A percentile compares a stretch with the other conserved stretches of the same genome.
Evolutionary conservation across 306 rosid genomes (phyloP).

Genomic region (Coriaria nepalensis): DNA sequence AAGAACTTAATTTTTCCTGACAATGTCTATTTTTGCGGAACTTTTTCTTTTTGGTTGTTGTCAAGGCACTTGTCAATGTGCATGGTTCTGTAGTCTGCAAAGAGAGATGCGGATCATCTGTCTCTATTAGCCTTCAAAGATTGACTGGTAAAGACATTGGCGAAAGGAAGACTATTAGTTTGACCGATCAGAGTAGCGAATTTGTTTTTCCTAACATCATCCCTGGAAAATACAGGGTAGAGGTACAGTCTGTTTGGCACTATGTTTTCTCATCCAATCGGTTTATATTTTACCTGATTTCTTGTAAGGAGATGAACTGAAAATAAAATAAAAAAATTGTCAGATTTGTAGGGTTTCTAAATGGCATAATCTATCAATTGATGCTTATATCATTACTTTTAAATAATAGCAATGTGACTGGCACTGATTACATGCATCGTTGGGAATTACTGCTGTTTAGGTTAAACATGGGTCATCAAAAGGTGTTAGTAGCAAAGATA

Average conservation of each 20-base stretch:
- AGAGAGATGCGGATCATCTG: slow-evolving; percentile 70
- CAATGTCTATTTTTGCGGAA: too few species aligned
- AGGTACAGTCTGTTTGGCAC: slow-evolving; percentile 35
- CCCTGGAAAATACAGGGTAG: slow-evolving; percentile 88
- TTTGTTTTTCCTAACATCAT: slow-evolving; percentile 53
- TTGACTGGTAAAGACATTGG: slow-evolving; percentile 33
- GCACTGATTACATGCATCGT: too few species aligned
- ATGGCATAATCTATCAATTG: too few species aligned
- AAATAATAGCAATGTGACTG: too few species aligned
- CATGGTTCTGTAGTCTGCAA: slow-evolving; percentile 66
- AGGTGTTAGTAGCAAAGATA: slow-evolving; percentile 36
- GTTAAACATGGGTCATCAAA: slow-evolving; percentile 48
- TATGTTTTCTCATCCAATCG: slow-evolving; percentile 12
- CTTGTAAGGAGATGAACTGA: too few species aligned
- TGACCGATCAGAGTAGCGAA: slow-evolving; percentile 47
- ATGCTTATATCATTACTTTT: too few species aligned
- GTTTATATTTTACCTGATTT: too few species aligned
- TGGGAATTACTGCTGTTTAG: too few species aligned
- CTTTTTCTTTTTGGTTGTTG: too few species aligned
- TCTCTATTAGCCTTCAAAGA: slow-evolving; percentile 57
- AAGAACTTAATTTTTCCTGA: too few species aligned
- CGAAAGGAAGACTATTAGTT: slow-evolving; percentile 44
- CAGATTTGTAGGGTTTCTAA: too few species aligned
- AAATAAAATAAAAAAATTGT: too few species aligned
- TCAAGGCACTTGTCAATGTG: slow-evolving; percentile 80